Base-by-base conservation (phyloP, 2,329 filamentous ascomycete species). In the Aschersonia sp. region DNA sequence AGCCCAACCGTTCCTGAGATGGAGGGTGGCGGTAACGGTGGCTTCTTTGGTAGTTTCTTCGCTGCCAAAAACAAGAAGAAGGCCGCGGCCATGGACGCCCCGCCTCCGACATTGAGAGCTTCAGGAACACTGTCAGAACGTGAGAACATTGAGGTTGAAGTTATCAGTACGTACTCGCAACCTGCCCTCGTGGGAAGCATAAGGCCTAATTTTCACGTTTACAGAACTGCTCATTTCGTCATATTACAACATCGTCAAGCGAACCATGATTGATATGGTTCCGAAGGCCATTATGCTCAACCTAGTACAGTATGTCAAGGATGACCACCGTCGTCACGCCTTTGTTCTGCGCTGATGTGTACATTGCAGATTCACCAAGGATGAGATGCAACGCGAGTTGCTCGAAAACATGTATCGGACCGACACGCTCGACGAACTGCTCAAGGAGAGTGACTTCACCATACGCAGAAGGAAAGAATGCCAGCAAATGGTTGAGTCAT, bases 31-130 rank as follows among this genome's bases (percentile, higher is more conserved):
- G 64, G 65, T 47, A 86, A 86, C 61, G 71, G 76, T 50, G 88
- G 90, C 39, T 98, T 98, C 76, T 98, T 98, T 58, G 92, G 92
- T 56, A 94, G 87, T 60, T 98, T 98, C 77, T 98, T 95, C 62
- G 87, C 92, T 9, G 89, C 87, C 61, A 98, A 97, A 79, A 98
- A 97, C 72, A 98, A 97, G 81, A 98, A 98, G 79, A 97, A 95
- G 83, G 94, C 94, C 70, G 92, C 92, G n/a, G 89, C 90, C 44
- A 98, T 98, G 92, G 92, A 98, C 64, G 75, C 92, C 11, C 92
- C 92, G 40, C 92, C 92, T 52, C 79, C 92, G 32, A 90, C 81
- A 41, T 79, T 98, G 49, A 98, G 95, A 72, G 92, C 92, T 35
- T 94, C 87, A 4, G 90, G 92, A 41, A 94, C 83, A 30, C 73